These are phyloP conservation scores for Zelopaecilomyces penicillatus DNA, from an alignment of 2,329 filamentous ascomycete species.

Conservation along the genomic window DNA sequence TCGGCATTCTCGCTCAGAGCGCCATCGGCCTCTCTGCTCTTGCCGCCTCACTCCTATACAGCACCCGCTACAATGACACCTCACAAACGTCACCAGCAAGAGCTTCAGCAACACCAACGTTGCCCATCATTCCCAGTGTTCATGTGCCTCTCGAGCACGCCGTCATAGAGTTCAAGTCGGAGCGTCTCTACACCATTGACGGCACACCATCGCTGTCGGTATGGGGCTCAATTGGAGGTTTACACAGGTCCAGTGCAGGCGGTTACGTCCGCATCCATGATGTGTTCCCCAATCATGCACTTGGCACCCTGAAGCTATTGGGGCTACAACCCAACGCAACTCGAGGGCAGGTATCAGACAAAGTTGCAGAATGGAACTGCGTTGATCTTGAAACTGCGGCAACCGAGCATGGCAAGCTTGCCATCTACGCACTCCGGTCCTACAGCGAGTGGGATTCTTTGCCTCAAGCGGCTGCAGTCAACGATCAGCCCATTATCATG, in stretches of 20 bases:
- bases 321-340: constrained; percentile 24
- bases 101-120: not conserved
- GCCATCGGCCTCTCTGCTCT: constrained; percentile 44
- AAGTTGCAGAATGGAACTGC: constrained; percentile 31
- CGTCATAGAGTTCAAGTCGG: constrained; percentile 43
- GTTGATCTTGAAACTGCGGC: constrained; percentile 40
- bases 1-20: constrained; percentile 43
- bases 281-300: constrained; percentile 40
- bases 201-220: constrained; percentile 22
- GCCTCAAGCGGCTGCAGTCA: constrained; percentile 36
- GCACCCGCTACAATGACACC: constrained; percentile 18
- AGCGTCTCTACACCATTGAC: constrained; percentile 38
- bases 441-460: constrained; percentile 42
- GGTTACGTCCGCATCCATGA: constrained; percentile 49
- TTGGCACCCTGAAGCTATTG: constrained; percentile 35
- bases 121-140: constrained; percentile 23
- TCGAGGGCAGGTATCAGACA: constrained; percentile 29
- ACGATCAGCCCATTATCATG: constrained; percentile 38
- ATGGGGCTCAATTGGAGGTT: constrained; percentile 39
- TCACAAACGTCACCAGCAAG: not conserved
- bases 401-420: constrained; percentile 27
- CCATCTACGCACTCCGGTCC: constrained; percentile 41
- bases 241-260: constrained; percentile 38
- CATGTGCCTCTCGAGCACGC: constrained; percentile 38
- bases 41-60: constrained; percentile 37